Percentiles rank a stretch among this genome's conserved stretches.
Evolutionary conservation across 2,329 filamentous ascomycete species (phyloP).

Genomic region (Microdochium paspali): DNA sequence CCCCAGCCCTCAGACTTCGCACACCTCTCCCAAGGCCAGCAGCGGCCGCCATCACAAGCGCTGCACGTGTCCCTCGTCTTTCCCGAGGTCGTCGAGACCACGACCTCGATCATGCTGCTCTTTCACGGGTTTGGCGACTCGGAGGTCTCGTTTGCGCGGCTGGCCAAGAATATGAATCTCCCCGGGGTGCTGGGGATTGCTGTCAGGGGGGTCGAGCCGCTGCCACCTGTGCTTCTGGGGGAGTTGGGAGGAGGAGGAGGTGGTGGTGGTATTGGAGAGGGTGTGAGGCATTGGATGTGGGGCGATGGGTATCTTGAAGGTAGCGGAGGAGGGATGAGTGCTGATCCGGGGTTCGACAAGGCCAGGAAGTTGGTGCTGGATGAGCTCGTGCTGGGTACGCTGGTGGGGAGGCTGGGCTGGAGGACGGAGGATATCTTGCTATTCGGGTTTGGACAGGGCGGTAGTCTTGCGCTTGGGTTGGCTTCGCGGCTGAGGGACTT

Average conservation of each 20-base stretch:
- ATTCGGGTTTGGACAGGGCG: conserved; percentile 61
- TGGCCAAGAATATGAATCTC: conserved; percentile 60
- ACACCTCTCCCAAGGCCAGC: conserved; percentile 21
- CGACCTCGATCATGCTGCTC: conserved; percentile 68
- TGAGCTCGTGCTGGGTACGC: conserved; percentile 37
- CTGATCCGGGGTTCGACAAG: conserved; percentile 50
- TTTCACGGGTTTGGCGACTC: conserved; percentile 80
- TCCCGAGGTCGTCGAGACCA: conserved; percentile 46
- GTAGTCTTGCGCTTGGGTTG: conserved; percentile 48
- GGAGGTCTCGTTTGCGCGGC: conserved; percentile 55
- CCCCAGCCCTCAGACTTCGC: conserved; percentile 41
- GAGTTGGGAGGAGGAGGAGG: conserved; percentile 49
- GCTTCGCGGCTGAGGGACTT: conserved; percentile 31
- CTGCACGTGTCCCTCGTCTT: conserved; percentile 37
- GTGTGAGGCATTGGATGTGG: conserved; percentile 46
- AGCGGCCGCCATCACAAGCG: conserved; percentile 13
- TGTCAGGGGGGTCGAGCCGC: conserved; percentile 58
- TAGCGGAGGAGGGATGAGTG: conserved; percentile 42
- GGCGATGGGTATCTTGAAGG: conserved; percentile 52
- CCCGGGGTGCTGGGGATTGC: conserved; percentile 71
- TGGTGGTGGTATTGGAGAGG: conserved; percentile 52
- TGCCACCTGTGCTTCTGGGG: conserved; percentile 58
- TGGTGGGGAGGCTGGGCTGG: conserved; percentile 51
- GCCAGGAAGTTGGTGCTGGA: conserved; percentile 36
- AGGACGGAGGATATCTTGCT: conserved; percentile 48